Base-by-base conservation (phyloP, 208 protist species). In the Balamuthia mandrillaris region DNA sequence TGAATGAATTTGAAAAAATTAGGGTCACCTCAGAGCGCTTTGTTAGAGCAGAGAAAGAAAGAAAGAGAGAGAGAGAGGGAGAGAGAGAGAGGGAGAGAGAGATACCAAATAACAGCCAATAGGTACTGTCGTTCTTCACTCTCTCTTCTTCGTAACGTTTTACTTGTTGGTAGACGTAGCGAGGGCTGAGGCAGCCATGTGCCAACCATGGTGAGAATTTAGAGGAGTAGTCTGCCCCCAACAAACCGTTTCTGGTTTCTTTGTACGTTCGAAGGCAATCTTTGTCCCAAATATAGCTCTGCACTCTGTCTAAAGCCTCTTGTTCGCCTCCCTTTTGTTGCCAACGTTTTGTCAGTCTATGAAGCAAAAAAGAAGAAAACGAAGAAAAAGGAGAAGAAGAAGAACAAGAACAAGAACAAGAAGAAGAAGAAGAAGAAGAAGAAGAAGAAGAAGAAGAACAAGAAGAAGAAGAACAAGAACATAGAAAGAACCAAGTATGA, bases 191-290 rank as follows among this genome's bases (percentile, higher is more conserved):
- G 49, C 85, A 89, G 1, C 89, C 89, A 9, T 66, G 74, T 12
- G 89, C 89, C 29, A 92, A 44, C 82, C 83, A 92, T 1, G 90
- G 90, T 1, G 81, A 87, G 14, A 92, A 85, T 61, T 92, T 92
- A 52, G 82, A 81, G 4, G 65, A 82, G 54, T 92, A 92, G 24
- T 91, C 88, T 7, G 31, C 29, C 2, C 90, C 90, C 51, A 89
- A 18, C 7, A 56, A 21, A 81, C 52, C 52, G 60, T 84, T 65
- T 35, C 63, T 18, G 24, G 79, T 75, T 6, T 78, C 74, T 21
- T 79, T 82, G 42, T 89, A 88, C 2, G 16, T 35, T 18, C 61
- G 75, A 10, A 87, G 54, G 29, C 24, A 35, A n/a, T 77, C 65
- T 2, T 9, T 56, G 0, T 63, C 65, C 75, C 72, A 87, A 29